phyloP scores from a whole-genome alignment of 768 basidiomycete species.

The Lactifluus volemus region DNA sequence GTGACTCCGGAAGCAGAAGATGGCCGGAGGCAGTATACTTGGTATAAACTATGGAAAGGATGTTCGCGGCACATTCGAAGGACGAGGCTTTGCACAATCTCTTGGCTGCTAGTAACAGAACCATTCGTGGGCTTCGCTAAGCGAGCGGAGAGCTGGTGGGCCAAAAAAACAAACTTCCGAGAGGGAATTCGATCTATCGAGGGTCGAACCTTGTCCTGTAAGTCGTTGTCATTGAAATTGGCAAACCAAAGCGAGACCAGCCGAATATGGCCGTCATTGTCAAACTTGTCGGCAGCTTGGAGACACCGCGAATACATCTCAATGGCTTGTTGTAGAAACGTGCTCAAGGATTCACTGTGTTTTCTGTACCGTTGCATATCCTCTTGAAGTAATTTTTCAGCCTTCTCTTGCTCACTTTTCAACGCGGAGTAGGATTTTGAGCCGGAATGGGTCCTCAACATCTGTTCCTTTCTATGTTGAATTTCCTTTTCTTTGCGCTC shows the following conservation, averaged over 20 bases:
- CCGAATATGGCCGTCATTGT: constrained; percentile 71
- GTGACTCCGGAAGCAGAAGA: constrained; percentile 22
- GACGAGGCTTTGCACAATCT: constrained; percentile 54
- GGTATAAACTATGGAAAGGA: constrained; percentile 90
- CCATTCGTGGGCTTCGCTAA: constrained; percentile 41
- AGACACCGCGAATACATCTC: constrained; percentile 82
- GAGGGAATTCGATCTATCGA: constrained; percentile 64
- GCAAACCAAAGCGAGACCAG: constrained; percentile 90
- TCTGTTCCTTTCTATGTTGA: constrained; percentile 36
- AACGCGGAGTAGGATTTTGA: constrained; percentile 25
- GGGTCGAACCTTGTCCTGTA: constrained; percentile 35
- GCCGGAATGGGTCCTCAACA: constrained; percentile 22
- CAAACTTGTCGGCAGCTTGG: constrained; percentile 55
- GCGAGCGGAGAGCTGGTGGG: constrained; percentile 91
- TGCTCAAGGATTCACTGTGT: constrained; percentile 37
- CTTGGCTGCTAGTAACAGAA: constrained; percentile 36
- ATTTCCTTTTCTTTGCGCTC: constrained; percentile 70
- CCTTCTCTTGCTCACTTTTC: constrained; percentile 32
- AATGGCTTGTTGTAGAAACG: constrained; percentile 67
- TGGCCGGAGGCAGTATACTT: constrained; percentile 66
- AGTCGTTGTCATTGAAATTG: constrained; percentile 56
- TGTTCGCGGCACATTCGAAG: constrained; percentile 79
- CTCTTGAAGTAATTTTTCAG: constrained; percentile 41
- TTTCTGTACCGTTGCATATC: constrained; percentile 42
- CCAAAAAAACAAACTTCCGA: constrained; percentile 82